Base-by-base conservation (phyloP, 164 flowering plant genomes). In the Brasenia schreberi region DNA sequence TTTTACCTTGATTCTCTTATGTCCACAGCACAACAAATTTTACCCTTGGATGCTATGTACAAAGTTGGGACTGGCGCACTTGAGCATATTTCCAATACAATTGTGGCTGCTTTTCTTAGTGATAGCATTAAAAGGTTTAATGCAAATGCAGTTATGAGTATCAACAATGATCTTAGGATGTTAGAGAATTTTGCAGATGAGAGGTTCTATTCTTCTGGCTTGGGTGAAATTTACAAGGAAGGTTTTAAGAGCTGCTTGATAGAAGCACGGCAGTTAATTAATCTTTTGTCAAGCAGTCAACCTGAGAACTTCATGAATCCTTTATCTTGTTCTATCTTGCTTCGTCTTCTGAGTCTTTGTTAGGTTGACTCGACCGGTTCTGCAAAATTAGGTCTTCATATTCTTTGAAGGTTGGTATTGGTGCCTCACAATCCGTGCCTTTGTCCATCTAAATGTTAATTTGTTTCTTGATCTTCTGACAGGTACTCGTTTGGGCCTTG, bases 271-370 rank as follows among this genome's bases (percentile, higher is more conserved):
- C 98, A 63, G 97, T 87, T 23, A 78, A 69, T 77, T 92, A 86
- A 88, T 76, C 90, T 93, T 74, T 75, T 90, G 43, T 59, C 82
- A 72, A 93, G 97, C 80, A 86, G 79, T 73, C 92, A 86, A 73
- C 92, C 97, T 0, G 98, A 93, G 76, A 88, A 82, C 72, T 93
- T 88, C 75, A 81, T 87, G 94, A 87, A 89, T 81, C 97, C 94
- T 23, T 23, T 23, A 23, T 23, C 27, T 0, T 23, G 27, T 23
- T 23, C 27, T 23, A 23, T 23, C 27, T 23, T 23, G 0, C 2
- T 23, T 23, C 2, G 2, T 23, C 27, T 23, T 23, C 2, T 23
- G 27, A 23, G 27, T 23, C 27, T 23, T 23, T 23, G 27, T 23
- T 23, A 23, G 27, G 27, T 23, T 23, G 27, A 23, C 27, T 23